A percentile compares a stretch with the other conserved stretches of the same genome.
These are phyloP conservation scores for Elsinoe australis DNA, from an alignment of 2,329 filamentous ascomycete genomes.

Conservation along the genomic window DNA sequence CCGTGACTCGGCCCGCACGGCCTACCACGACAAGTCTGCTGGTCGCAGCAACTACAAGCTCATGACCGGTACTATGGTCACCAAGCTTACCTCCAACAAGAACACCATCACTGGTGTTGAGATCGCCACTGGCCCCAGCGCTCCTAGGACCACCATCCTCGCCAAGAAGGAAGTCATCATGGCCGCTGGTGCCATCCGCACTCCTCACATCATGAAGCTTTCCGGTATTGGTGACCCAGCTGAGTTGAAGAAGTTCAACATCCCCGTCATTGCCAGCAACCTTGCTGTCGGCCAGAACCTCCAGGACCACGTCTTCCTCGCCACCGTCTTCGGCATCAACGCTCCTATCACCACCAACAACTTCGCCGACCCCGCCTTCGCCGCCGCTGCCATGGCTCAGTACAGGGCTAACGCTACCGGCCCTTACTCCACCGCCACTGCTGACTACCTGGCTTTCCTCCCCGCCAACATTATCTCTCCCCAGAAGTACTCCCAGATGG, in stretches of 20 bases:
- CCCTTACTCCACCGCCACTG: slow-evolving; percentile 26
- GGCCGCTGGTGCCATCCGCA: slow-evolving; percentile 27
- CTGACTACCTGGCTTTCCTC: slow-evolving; percentile 33
- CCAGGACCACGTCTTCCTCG: slow-evolving; percentile 44
- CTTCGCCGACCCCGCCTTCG: slow-evolving; percentile 20
- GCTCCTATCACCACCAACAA: slow-evolving; percentile 15
- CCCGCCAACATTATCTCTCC: slow-evolving; percentile 24
- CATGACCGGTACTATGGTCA: slow-evolving; percentile 4
- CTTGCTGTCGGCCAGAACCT: slow-evolving; percentile 58
- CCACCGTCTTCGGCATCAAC: slow-evolving; percentile 19
- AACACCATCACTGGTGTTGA: slow-evolving; percentile 18
- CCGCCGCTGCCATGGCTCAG: slow-evolving; percentile 15
- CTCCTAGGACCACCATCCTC: slow-evolving; percentile 21
- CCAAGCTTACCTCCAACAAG: slow-evolving; percentile 12
- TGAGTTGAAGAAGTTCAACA: slow-evolving; percentile 42
- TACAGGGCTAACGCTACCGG: slow-evolving; percentile 21
- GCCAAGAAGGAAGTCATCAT: slow-evolving; percentile 27
- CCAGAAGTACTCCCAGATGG: slow-evolving; percentile 16
- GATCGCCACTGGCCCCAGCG: slow-evolving; percentile 12
- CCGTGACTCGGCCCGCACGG: slow-evolving; percentile 8
- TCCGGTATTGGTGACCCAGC: slow-evolving; percentile 50
- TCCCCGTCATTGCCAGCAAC: slow-evolving; percentile 48
- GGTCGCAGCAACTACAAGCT: slow-evolving; percentile 13
- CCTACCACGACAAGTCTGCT: slow-evolving; percentile 13
- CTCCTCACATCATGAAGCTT: slow-evolving; percentile 28